Conservation (phyloP, 2,329 filamentous ascomycete genomes). For the Dothideomycetes sp. region DNA sequence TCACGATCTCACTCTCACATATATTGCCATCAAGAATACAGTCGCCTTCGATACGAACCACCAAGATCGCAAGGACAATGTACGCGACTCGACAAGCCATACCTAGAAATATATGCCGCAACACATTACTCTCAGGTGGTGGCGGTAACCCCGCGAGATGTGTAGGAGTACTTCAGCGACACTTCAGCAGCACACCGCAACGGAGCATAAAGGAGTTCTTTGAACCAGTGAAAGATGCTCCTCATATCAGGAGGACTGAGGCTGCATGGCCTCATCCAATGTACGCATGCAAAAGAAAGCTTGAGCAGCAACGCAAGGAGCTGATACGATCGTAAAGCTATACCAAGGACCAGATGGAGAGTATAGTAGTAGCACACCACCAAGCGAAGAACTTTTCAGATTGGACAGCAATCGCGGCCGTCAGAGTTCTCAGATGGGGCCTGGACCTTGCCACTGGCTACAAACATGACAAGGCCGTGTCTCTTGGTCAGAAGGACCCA, state of each 20-base stretch:
- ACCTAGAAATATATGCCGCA: no score
- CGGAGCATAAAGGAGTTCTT: constrained; percentile 34
- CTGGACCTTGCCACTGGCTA: constrained; percentile 78
- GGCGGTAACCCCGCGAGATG: no score
- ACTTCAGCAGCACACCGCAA: constrained; percentile 29
- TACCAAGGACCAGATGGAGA: constrained; percentile 66
- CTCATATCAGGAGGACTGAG: constrained; percentile 32
- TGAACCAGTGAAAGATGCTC: constrained; percentile 28
- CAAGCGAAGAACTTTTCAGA: constrained; percentile 63
- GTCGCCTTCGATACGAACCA: no score
- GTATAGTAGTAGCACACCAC: constrained; percentile 66
- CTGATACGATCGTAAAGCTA: constrained; percentile 38
- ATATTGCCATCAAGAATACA: no score
- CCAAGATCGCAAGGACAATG: constrained; percentile 13
- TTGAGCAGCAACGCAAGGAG: not conserved
- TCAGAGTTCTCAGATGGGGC: constrained; percentile 64
- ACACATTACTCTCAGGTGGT: no score
- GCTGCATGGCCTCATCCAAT: constrained; percentile 39
- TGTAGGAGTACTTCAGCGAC: no score
- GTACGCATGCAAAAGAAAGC: constrained; percentile 14
- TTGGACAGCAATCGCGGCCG: constrained; percentile 63
- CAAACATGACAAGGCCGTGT: constrained; percentile 52
- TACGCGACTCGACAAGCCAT: constrained; percentile 18
- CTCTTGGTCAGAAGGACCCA: constrained; percentile 22
- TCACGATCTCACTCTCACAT: no score